phyloP scores from a whole-genome alignment of 192 early-diverging fungal genomes.

The Coemansia sp. region DNA sequence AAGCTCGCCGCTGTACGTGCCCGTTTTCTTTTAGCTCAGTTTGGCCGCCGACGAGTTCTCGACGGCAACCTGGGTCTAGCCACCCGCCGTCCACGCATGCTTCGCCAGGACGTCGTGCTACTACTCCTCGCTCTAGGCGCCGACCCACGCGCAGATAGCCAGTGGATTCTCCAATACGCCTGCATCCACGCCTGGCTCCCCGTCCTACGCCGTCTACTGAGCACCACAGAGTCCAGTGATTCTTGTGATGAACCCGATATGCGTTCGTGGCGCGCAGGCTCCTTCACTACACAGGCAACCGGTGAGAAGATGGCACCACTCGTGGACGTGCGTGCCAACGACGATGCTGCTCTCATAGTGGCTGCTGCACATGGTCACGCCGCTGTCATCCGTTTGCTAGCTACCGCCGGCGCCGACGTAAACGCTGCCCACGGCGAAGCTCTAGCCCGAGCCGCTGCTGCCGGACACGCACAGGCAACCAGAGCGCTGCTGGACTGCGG shows the following conservation, averaged over 20 bases:
- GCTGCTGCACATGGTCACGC: conserved; percentile 28
- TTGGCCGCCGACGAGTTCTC: conserved; percentile 33
- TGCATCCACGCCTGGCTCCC: conserved; percentile 28
- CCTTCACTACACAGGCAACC: background rate
- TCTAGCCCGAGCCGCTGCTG: conserved; percentile 27
- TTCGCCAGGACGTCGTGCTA: conserved; percentile 31
- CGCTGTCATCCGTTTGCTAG: conserved; percentile 15
- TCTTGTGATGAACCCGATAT: background rate
- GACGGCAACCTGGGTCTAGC: conserved; percentile 33
- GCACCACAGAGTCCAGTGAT: conserved; percentile 3
- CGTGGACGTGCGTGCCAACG: conserved; percentile 26
- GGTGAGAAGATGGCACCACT: background rate
- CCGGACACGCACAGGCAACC: conserved; percentile 8
- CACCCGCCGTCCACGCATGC: conserved; percentile 28
- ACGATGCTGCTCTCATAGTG: conserved; percentile 31
- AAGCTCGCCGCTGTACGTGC: conserved; percentile 32
- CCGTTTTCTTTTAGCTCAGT: conserved; percentile 39
- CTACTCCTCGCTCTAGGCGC: conserved; percentile 46
- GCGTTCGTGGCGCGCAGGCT: conserved; percentile 26
- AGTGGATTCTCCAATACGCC: conserved; percentile 50
- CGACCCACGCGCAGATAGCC: conserved; percentile 43
- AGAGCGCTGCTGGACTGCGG: conserved; percentile 22
- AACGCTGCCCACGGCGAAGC: conserved; percentile 22
- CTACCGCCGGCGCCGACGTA: conserved; percentile 22
- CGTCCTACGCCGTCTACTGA: conserved; percentile 25